Conservation (phyloP, 2,329 filamentous ascomycete species). For the Colletotrichum eremochloae region DNA sequence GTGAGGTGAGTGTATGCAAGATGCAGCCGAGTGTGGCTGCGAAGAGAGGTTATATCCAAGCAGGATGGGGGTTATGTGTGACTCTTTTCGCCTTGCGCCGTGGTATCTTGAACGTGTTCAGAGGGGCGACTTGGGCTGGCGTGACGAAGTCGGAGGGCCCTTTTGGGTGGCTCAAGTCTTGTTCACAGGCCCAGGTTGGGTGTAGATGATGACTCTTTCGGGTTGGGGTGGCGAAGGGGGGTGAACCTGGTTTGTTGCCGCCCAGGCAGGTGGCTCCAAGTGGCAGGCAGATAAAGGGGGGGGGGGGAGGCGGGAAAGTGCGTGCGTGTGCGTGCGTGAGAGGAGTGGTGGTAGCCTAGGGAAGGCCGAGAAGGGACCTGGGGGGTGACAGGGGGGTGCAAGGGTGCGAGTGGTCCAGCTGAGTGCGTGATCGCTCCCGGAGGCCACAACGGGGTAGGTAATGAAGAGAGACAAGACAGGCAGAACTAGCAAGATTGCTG, state of each 20-base stretch:
- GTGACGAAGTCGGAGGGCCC: constrained; percentile 44
- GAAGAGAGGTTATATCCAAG: constrained; percentile 41
- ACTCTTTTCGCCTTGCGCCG: constrained; percentile 42
- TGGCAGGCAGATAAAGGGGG: constrained; percentile 43
- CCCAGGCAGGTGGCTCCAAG: constrained; percentile 52
- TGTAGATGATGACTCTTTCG: constrained; percentile 49
- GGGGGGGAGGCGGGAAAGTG: constrained; percentile 33
- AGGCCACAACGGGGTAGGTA: constrained; percentile 10
- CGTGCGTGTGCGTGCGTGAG: constrained; percentile 5
- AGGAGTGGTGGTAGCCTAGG: constrained; percentile 36
- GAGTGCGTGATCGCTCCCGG: constrained; percentile 36
- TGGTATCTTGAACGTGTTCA: constrained; percentile 42
- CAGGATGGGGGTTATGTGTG: constrained; percentile 41
- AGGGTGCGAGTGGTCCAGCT: constrained; percentile 28
- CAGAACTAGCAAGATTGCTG: constrained; percentile 10
- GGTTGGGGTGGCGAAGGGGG: constrained; percentile 43
- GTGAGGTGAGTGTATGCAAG: constrained; percentile 34
- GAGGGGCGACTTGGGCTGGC: constrained; percentile 43
- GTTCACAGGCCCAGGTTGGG: constrained; percentile 34
- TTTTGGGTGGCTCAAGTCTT: constrained; percentile 41
- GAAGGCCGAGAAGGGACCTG: constrained; percentile 34
- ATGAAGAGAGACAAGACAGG: constrained; percentile 4
- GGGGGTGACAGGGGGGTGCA: constrained; percentile 21
- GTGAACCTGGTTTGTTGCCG: constrained; percentile 41
- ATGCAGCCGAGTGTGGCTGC: constrained; percentile 39